Evolutionary conservation across 2,329 filamentous ascomycete species (phyloP), one percentile per base, ranked within the genome.

Genomic region (Hypoxylon sp.): DNA sequence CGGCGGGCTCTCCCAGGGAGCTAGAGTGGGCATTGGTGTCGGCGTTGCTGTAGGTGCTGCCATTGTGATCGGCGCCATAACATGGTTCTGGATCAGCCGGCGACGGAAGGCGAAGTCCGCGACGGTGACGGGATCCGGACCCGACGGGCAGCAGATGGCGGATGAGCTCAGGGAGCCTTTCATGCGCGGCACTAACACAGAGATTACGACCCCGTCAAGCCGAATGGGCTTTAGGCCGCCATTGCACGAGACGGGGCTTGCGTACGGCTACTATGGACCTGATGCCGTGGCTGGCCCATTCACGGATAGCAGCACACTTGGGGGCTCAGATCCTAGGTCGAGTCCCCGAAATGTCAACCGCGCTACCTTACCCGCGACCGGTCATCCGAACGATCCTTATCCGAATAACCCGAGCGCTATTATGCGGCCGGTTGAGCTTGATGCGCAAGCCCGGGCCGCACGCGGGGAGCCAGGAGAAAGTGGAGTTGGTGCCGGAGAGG

Each of bases 11-110:
- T 84, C 84, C 1, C 75, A 81, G 0, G 86, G 84, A 0, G 87
- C 86, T 2, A 87, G 85, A 72, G 86, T 85, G 0, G 88, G 88
- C 2, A 85, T 90, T n/a, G 87, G 84, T 5, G 80, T 85, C 0
- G 88, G 86, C 17, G 82, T 85, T 3, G 81, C 84, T 1, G 75
- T 86, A 0, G 84, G 79, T 29, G 81, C 79, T 1, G 78, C 81
- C 3, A 48, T 82, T 5, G 44, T 86, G 13, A 77, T 86, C 39
- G 85, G 81, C 3, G 74, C 73, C 2, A 67, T 83, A 14, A 80
- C 82, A 0, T 89, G 84, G 83, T 79, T 86, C 64, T 87, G 83
- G 64, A 61, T 87, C 29, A 75, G 79, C 31, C 81, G 80, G 24
- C 80, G 82, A n/a, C 74, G 66, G 74, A 26, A 33, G n/a, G 60